These are phyloP conservation scores for Laburnicola sp. DNA, from an alignment of 2,329 filamentous ascomycete genomes.

Conservation along the genomic window DNA sequence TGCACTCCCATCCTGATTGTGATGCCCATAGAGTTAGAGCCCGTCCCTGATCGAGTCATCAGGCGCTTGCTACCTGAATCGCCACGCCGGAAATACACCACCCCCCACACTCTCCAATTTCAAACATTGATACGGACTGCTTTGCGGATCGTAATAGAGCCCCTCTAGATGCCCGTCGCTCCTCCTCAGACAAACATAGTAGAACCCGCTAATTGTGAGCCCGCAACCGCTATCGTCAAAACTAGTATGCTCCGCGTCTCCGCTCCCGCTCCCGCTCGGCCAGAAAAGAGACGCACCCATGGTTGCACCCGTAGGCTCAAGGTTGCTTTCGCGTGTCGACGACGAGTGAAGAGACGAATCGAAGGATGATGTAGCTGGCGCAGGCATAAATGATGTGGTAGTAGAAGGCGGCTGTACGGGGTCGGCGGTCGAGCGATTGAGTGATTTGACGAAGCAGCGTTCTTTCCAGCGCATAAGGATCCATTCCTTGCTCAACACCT, in stretches of 20 bases:
- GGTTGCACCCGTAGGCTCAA: not conserved
- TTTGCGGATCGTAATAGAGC: constrained; percentile 59
- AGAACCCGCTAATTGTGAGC: constrained; percentile 59
- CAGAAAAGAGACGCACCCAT: constrained; percentile 1
- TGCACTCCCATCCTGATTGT: too few species aligned
- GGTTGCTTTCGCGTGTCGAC: not conserved
- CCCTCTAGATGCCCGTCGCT: constrained; percentile 54
- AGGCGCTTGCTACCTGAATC: constrained; percentile 45
- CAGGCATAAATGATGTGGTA: constrained; percentile 5
- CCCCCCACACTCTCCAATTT: constrained; percentile 46
- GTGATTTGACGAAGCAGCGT: constrained; percentile 51
- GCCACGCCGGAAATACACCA: constrained; percentile 45
- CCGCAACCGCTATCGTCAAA: constrained; percentile 47
- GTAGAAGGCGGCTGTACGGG: constrained; percentile 19
- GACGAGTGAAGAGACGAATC: constrained; percentile 4
- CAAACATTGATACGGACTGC: constrained; percentile 58
- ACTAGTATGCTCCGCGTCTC: constrained; percentile 25
- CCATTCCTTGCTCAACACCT: constrained; percentile 51
- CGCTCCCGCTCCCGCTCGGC: not conserved
- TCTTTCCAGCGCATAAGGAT: constrained; percentile 62
- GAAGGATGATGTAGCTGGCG: not conserved
- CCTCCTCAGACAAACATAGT: constrained; percentile 55
- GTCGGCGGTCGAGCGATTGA: constrained; percentile 23
- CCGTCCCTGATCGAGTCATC: too few species aligned
- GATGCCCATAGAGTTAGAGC: too few species aligned